Conservation (phyloP, 345 rosid species). For the Ceriops tagal region DNA sequence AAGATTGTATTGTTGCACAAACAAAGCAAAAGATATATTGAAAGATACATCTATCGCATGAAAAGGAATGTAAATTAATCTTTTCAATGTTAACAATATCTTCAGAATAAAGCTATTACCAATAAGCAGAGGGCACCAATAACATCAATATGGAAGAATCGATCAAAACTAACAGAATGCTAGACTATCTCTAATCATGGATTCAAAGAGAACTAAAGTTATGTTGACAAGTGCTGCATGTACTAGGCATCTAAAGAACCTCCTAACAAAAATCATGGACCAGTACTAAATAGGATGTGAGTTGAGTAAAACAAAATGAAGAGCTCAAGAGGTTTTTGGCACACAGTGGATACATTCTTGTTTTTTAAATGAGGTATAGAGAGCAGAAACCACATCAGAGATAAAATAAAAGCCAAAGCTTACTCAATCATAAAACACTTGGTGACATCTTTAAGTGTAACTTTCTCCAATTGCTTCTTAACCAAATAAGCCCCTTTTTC, state of each 20-base stretch:
- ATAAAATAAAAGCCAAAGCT: slow-evolving; percentile 28
- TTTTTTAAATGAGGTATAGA: not conserved
- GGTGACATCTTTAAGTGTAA: slow-evolving; percentile 71
- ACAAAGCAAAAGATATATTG: no score
- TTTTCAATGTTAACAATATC: no score
- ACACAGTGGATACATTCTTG: no score
- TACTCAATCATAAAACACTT: slow-evolving; percentile 70
- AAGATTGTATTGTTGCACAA: no score
- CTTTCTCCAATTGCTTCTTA: slow-evolving; percentile 69
- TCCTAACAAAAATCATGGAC: not conserved
- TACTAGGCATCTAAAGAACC: not conserved
- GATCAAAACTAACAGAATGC: not conserved
- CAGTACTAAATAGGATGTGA: not conserved
- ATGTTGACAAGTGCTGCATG: not conserved
- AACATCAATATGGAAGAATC: not conserved
- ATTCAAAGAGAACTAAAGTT: not conserved
- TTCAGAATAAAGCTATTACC: no score
- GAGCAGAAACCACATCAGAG: not conserved
- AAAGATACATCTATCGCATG: no score
- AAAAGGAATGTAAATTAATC: no score
- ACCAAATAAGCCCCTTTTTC: slow-evolving; percentile 69
- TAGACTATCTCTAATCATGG: not conserved
- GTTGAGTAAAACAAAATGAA: not conserved
- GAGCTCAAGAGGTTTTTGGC: not conserved
- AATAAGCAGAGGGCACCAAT: not conserved